These are phyloP conservation scores for Plasmodium ovale DNA, from an alignment of 169 alveolate species.

Conservation along the genomic window DNA sequence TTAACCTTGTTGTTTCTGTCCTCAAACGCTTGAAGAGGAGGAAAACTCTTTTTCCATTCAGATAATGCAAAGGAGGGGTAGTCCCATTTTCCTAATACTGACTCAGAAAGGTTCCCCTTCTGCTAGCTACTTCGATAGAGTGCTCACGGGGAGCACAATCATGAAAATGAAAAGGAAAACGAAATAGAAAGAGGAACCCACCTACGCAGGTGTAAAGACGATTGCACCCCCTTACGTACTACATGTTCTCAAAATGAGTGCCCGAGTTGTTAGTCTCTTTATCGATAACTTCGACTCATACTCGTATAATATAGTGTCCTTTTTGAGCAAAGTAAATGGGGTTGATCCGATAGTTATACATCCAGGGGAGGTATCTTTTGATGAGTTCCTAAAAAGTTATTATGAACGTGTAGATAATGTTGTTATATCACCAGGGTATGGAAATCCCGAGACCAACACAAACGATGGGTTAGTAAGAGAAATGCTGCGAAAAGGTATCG, in stretches of 20 bases:
- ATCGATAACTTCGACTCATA: constrained; percentile 49
- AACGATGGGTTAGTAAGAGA: constrained; percentile 11
- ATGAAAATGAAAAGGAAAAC: too few relatives aligned
- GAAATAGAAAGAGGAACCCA: neutral
- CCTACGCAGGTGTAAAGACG: neutral
- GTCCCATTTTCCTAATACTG: too few relatives aligned
- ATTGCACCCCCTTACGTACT: neutral
- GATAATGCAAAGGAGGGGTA: too few relatives aligned
- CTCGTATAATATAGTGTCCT: constrained; percentile 47
- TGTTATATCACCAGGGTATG: constrained; percentile 59
- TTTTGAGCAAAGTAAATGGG: constrained; percentile 21
- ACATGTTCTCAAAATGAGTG: neutral
- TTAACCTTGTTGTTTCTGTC: too few relatives aligned
- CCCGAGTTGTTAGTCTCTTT: constrained; percentile 21
- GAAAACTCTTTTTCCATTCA: too few relatives aligned
- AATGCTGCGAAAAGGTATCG: constrained; percentile 8
- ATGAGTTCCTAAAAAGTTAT: constrained; percentile 22
- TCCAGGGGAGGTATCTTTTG: constrained; percentile 21
- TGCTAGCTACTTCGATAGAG: too few relatives aligned
- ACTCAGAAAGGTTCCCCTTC: too few relatives aligned
- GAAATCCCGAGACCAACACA: constrained; percentile 14
- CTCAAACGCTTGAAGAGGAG: too few relatives aligned
- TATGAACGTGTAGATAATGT: constrained; percentile 36
- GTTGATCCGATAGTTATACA: constrained; percentile 22
- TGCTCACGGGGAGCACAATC: too few relatives aligned